Conservation (phyloP, 129 eudicot species). For the Lactuca saligna region DNA sequence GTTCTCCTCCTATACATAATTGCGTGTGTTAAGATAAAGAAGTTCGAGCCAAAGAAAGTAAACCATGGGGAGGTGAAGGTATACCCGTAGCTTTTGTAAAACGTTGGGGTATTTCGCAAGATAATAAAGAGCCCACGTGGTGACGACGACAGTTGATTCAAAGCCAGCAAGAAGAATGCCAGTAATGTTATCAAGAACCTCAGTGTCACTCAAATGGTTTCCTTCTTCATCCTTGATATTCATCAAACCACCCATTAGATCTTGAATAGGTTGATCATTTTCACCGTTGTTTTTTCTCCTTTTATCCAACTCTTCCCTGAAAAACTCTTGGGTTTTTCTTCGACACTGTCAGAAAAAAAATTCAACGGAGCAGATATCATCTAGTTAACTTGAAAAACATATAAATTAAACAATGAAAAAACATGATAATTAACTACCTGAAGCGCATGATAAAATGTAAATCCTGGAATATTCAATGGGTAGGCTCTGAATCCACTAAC, state of each 20-base stretch:
- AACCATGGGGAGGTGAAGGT: background rate
- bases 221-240: constrained; percentile 56
- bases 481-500: constrained; percentile 43
- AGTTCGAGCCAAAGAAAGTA: background rate
- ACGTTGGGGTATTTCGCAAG: constrained; percentile 62
- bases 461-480: constrained; percentile 55
- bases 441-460: constrained; percentile 41
- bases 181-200: constrained; percentile 57
- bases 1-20: constrained; percentile 20
- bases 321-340: constrained; percentile 32
- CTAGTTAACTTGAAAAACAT: background rate
- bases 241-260: constrained; percentile 61
- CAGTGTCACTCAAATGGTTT: constrained; percentile 39
- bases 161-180: constrained; percentile 41
- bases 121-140: constrained; percentile 56
- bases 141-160: constrained; percentile 35
- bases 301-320: constrained; percentile 51
- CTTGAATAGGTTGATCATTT: constrained; percentile 22
- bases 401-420: background rate
- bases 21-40: background rate
- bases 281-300: constrained; percentile 35
- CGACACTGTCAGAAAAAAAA: constrained; percentile 42
- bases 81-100: constrained; percentile 66
- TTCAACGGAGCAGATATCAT: background rate
- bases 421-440: constrained; percentile 26